phyloP scores from a whole-genome alignment of 441 rosid species.

The Arabidopsis hybrid region DNA sequence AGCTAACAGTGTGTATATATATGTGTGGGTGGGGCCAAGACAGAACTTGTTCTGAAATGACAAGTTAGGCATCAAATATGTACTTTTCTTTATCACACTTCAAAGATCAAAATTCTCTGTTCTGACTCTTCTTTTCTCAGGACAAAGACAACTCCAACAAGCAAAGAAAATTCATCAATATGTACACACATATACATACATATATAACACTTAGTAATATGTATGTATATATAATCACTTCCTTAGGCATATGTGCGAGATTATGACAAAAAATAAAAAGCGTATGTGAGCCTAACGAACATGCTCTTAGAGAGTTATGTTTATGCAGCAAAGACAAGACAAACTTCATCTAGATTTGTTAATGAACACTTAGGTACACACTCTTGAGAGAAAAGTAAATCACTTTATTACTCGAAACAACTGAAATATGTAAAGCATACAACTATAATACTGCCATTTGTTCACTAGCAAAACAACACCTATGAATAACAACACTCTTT shows the following conservation, averaged over 20 bases:
- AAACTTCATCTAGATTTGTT: not conserved
- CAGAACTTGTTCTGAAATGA: constrained; percentile 27
- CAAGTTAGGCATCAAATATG: constrained; percentile 28
- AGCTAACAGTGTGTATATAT: constrained; percentile 16
- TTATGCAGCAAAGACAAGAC: not conserved
- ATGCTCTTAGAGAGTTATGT: not conserved
- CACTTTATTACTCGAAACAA: constrained; percentile 20
- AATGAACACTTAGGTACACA: not conserved
- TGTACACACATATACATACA: not conserved
- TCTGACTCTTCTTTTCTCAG: not conserved
- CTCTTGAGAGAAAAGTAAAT: not conserved
- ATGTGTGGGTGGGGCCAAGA: not conserved
- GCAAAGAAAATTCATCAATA: constrained; percentile 29
- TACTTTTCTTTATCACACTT: constrained; percentile 32
- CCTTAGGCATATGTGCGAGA: not conserved
- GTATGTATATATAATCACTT: not conserved
- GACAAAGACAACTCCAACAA: constrained; percentile 31
- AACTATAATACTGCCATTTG: constrained; percentile 2
- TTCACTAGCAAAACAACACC: not conserved
- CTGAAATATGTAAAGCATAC: constrained; percentile 15
- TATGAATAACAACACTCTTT: not conserved
- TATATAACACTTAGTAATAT: not conserved
- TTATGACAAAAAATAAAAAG: too few species aligned
- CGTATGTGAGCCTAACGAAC: not conserved
- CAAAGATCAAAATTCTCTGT: constrained; percentile 19